Conservation (phyloP, 139 green algal species). For the Chlorokybus atmophyticus region DNA sequence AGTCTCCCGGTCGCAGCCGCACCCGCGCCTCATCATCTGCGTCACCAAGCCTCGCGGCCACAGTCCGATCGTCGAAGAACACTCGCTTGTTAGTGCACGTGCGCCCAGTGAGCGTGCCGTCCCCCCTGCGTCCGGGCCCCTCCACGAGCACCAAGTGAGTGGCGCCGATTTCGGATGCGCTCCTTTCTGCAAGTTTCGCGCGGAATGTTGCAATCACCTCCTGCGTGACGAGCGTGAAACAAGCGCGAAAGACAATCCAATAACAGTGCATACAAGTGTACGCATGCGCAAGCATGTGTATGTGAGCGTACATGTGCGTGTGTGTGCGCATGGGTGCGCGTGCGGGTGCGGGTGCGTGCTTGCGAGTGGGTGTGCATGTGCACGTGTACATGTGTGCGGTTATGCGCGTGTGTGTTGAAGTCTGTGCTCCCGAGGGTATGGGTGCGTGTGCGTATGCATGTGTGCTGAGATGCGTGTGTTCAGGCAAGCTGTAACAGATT, state of each 20-base stretch:
- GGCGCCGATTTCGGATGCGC: conserved; percentile 24
- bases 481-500: too few relatives aligned
- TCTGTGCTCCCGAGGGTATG: too few relatives aligned
- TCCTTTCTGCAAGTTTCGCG: neutral
- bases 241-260: neutral
- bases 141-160: conserved; percentile 57
- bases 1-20: conserved; percentile 38
- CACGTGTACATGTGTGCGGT: neutral
- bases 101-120: conserved; percentile 34
- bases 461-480: too few relatives aligned
- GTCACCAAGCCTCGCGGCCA: too few relatives aligned
- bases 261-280: neutral
- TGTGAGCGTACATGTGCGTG: neutral
- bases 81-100: conserved; percentile 58
- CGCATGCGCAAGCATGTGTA: neutral
- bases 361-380: neutral
- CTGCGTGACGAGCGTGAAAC: neutral
- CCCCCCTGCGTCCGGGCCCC: conserved; percentile 29
- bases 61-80: too few relatives aligned
- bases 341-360: too few relatives aligned
- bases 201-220: too few relatives aligned
- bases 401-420: too few relatives aligned
- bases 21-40: too few relatives aligned
- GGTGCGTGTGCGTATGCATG: too few relatives aligned
- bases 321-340: too few relatives aligned